Evolutionary conservation across 768 basidiomycete genomes (phyloP).

Genomic region (Suillus subluteus): DNA sequence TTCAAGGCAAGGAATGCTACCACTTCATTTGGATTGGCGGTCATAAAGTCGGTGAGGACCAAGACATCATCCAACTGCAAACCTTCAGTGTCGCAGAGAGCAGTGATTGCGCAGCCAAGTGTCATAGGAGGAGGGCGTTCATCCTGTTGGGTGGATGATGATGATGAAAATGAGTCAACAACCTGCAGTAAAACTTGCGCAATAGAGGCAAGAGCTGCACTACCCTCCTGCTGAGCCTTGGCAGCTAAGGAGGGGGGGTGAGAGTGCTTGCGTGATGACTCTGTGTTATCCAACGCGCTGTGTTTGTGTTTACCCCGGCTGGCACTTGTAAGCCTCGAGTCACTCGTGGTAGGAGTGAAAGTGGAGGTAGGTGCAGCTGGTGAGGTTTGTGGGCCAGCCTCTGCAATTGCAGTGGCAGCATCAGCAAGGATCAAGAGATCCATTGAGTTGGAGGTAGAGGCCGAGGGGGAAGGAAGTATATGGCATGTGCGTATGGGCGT

Average conservation of each 20-base stretch:
- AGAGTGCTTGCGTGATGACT: background rate
- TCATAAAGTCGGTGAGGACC: background rate
- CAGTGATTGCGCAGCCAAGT: background rate
- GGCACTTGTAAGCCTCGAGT: background rate
- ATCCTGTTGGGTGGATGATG: background rate
- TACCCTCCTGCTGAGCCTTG: background rate
- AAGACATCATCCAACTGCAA: background rate
- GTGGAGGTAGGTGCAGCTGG: conserved; percentile 12
- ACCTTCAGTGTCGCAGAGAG: background rate
- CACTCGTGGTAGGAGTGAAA: background rate
- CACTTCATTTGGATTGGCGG: background rate
- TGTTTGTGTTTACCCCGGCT: background rate
- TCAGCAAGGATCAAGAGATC: too few relatives aligned
- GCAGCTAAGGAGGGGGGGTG: background rate
- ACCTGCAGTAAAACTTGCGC: too few relatives aligned
- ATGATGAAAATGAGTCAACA: background rate
- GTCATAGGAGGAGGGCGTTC: background rate
- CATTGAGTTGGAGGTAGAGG: too few relatives aligned
- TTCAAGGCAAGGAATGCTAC: background rate
- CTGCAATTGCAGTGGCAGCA: too few relatives aligned
- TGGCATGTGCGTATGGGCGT: too few relatives aligned
- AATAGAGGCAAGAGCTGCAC: too few relatives aligned
- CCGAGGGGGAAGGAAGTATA: too few relatives aligned
- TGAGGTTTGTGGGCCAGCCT: too few relatives aligned
- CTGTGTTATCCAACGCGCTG: background rate